These are phyloP conservation scores for Fusarium mexicanum DNA, from an alignment of 2,329 filamentous ascomycete species.

Conservation along the genomic window DNA sequence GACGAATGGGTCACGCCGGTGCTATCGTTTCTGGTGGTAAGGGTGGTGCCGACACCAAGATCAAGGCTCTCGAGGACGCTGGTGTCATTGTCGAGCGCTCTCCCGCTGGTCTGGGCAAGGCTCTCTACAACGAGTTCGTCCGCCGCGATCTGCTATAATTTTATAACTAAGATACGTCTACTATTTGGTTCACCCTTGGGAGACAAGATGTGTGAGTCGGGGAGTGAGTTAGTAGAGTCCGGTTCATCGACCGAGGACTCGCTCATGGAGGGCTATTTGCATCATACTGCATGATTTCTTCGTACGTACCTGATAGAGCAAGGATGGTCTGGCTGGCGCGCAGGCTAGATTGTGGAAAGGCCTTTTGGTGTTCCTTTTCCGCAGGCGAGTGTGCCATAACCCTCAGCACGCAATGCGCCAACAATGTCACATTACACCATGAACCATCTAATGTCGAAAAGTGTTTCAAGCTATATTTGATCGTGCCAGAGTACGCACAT, in stretches of 20 bases:
- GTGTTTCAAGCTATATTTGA: conserved; percentile 24
- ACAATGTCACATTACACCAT: conserved; percentile 39
- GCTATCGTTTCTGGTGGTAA: conserved; percentile 98
- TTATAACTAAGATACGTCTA: conserved; percentile 24
- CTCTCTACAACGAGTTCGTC: conserved; percentile 94
- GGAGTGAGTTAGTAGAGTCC: conserved; percentile 38
- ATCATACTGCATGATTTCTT: conserved; percentile 45
- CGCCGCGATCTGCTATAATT: conserved; percentile 91
- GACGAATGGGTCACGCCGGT: conserved; percentile 98
- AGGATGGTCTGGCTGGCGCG: conserved; percentile 44
- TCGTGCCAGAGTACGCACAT: neutral
- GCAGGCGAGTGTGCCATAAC: conserved; percentile 37
- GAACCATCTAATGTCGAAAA: conserved; percentile 33
- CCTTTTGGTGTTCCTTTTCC: conserved; percentile 32
- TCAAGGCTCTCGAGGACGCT: conserved; percentile 89
- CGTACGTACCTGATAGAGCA: conserved; percentile 49
- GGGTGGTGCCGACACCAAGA: conserved; percentile 98
- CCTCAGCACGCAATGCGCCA: conserved; percentile 35
- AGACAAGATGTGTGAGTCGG: conserved; percentile 18
- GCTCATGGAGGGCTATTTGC: conserved; percentile 42
- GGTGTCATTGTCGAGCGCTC: conserved; percentile 97
- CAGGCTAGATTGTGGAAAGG: conserved; percentile 41
- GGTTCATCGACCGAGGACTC: conserved; percentile 28
- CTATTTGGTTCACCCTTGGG: conserved; percentile 11
- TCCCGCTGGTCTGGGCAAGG: conserved; percentile 91